Evolutionary conservation across 2,329 filamentous ascomycete genomes (phyloP).

Genomic region (Cadophora malorum): DNA sequence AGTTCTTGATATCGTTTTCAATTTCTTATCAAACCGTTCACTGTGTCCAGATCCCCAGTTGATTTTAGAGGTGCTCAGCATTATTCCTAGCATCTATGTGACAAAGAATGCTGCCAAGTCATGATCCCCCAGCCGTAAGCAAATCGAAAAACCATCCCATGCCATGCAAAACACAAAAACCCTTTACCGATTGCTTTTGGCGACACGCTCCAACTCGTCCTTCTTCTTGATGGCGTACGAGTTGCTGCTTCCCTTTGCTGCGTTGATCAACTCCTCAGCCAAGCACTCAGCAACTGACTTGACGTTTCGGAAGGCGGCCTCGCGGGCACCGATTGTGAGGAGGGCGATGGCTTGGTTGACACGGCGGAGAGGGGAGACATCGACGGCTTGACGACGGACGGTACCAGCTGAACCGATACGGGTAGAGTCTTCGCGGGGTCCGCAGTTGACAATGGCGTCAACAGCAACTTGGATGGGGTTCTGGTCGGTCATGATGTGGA

Average conservation of each 20-base stretch:
- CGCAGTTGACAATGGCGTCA: constrained; percentile 99
- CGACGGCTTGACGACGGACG: constrained; percentile 99
- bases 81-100: constrained; percentile 43
- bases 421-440: constrained; percentile 99
- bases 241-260: constrained; percentile 99
- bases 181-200: constrained; percentile 99
- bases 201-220: constrained; percentile 99
- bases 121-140: constrained; percentile 41
- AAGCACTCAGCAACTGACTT: constrained; percentile 99
- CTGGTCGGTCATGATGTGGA: constrained; percentile 99
- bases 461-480: constrained; percentile 99
- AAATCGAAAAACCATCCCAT: constrained; percentile 45
- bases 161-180: constrained; percentile 42
- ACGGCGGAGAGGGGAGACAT: constrained; percentile 98
- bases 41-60: constrained; percentile 16
- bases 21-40: neutral
- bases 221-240: constrained; percentile 99
- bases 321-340: constrained; percentile 97
- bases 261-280: constrained; percentile 99
- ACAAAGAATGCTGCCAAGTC: constrained; percentile 44
- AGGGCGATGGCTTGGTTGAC: constrained; percentile 99
- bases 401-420: constrained; percentile 99
- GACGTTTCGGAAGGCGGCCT: constrained; percentile 99
- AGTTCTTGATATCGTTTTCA: neutral
- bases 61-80: constrained; percentile 32